Conservation (phyloP, 2,329 filamentous ascomycete species). For the Ceratocystis eucalypticola region DNA sequence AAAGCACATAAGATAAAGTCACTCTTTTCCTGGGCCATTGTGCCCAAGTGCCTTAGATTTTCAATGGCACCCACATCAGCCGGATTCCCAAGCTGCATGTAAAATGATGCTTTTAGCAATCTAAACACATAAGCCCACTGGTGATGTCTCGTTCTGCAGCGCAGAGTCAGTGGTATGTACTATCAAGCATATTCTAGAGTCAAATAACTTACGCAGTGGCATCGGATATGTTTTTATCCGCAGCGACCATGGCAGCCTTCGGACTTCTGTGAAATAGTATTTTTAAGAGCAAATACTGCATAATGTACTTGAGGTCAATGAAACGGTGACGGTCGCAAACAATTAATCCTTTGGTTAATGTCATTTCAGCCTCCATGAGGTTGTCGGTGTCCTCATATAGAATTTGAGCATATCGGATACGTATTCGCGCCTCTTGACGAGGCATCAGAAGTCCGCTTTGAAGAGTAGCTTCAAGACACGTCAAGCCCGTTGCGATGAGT, state of each 20-base stretch:
- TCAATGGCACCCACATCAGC: slow-evolving; percentile 53
- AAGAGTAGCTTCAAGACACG: slow-evolving; percentile 57
- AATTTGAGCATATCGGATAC: slow-evolving; percentile 57
- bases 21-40: slow-evolving; percentile 43
- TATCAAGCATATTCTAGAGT: slow-evolving; percentile 19
- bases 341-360: slow-evolving; percentile 56
- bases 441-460: slow-evolving; percentile 48
- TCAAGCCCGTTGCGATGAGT: slow-evolving; percentile 56
- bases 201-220: slow-evolving; percentile 44
- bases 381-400: slow-evolving; percentile 67
- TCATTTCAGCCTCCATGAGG: slow-evolving; percentile 56
- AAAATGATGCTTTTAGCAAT: slow-evolving; percentile 56
- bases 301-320: slow-evolving; percentile 59
- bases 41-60: slow-evolving; percentile 51
- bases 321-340: slow-evolving; percentile 45
- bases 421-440: slow-evolving; percentile 53
- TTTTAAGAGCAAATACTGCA: slow-evolving; percentile 59
- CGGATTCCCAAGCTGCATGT: slow-evolving; percentile 46
- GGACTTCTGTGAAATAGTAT: slow-evolving; percentile 56
- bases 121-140: slow-evolving; percentile 68
- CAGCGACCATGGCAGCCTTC: slow-evolving; percentile 57
- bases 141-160: slow-evolving; percentile 45
- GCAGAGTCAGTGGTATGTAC: not conserved
- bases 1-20: slow-evolving; percentile 53
- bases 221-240: slow-evolving; percentile 56